Conservation (phyloP, 768 basidiomycete genomes). For the Lentinula guzmanii region DNA sequence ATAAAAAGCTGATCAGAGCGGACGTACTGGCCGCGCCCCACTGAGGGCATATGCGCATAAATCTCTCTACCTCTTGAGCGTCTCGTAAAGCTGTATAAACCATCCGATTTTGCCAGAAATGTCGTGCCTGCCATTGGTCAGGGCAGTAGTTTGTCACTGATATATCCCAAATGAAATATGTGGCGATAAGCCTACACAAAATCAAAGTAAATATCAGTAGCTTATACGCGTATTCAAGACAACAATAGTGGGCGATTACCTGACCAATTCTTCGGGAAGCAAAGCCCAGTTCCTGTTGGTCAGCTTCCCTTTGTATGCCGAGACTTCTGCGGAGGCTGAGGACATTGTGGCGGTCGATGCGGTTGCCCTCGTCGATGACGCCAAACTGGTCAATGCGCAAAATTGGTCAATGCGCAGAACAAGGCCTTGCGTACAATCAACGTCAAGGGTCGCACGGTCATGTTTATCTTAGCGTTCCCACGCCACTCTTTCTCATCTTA, state of each 20-base stretch:
- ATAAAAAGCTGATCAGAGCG: neutral
- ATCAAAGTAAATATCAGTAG: neutral
- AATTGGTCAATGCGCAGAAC: constrained; percentile 1
- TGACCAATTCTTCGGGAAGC: constrained; percentile 2
- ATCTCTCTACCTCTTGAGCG: constrained; percentile 49
- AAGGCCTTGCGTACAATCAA: neutral
- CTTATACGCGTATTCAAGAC: neutral
- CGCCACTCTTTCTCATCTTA: neutral
- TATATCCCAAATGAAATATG: constrained; percentile 2
- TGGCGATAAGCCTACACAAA: neutral
- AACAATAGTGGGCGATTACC: neutral
- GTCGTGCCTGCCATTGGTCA: constrained; percentile 19
- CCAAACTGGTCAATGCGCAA: constrained; percentile 7
- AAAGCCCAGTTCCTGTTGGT: constrained; percentile 4
- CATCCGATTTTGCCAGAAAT: constrained; percentile 57
- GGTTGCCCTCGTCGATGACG: neutral
- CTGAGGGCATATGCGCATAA: constrained; percentile 58
- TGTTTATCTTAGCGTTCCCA: neutral
- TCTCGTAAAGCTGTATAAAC: constrained; percentile 60
- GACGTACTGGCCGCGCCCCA: constrained; percentile 59
- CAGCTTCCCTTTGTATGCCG: neutral
- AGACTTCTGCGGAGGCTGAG: neutral
- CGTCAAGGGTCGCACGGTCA: neutral
- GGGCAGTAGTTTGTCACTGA: constrained; percentile 3
- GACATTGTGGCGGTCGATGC: neutral